A percentile compares a stretch with the other conserved stretches of the same genome.
phyloP scores from a whole-genome alignment of 768 basidiomycete genomes.

The Boletus tomentosulus region DNA sequence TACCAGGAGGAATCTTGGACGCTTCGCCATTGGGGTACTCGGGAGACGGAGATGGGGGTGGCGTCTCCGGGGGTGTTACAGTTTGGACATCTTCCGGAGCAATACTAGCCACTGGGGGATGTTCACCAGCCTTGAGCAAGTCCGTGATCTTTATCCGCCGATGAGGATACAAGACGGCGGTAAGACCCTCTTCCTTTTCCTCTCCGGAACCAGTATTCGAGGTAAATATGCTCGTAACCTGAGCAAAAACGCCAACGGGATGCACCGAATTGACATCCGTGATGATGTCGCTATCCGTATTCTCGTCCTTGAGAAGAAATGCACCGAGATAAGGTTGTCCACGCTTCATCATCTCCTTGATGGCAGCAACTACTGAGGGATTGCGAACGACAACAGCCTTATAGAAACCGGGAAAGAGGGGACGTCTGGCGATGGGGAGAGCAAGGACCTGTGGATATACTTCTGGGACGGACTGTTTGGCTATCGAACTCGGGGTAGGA shows the following conservation, averaged over 20 bases:
- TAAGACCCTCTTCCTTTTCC: constrained; percentile 83
- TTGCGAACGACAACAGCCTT: constrained; percentile 94
- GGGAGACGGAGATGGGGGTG: constrained; percentile 30
- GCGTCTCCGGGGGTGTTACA: constrained; percentile 42
- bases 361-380: constrained; percentile 85
- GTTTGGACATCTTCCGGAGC: constrained; percentile 39
- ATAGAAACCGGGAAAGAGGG: constrained; percentile 97
- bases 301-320: constrained; percentile 92
- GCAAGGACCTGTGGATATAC: constrained; percentile 92
- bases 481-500: constrained; percentile 51
- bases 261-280: constrained; percentile 85
- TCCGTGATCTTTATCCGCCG: constrained; percentile 86
- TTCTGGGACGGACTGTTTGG: constrained; percentile 86
- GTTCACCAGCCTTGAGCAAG: constrained; percentile 64
- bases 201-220: constrained; percentile 50
- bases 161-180: constrained; percentile 92
- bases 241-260: constrained; percentile 92
- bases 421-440: constrained; percentile 90
- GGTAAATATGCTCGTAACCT: constrained; percentile 90
- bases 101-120: constrained; percentile 32
- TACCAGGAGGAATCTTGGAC: constrained; percentile 24
- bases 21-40: constrained; percentile 22
- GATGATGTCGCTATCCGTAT: constrained; percentile 89
- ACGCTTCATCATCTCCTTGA: constrained; percentile 95
- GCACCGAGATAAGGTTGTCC: constrained; percentile 97